Evolutionary conservation across 345 rosid genomes (phyloP), one percentile per base, ranked within the genome.

Genomic region (Ailanthus altissimus): DNA sequence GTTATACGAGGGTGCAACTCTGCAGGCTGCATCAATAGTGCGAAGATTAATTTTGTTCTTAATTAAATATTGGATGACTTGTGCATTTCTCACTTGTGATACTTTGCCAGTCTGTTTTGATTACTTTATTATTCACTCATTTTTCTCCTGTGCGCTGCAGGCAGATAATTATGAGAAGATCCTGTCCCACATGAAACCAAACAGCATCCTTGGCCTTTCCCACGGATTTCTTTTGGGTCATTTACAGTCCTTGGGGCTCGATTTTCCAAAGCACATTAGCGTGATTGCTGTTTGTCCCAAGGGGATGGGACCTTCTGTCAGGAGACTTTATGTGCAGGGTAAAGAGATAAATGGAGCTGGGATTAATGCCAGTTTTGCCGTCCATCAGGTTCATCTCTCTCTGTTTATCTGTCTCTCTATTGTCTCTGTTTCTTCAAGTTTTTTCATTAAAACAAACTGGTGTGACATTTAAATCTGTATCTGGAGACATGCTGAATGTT

Each of bases 191-290:
- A 86, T 88, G 91, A 86, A 84, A 57, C 89, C 88, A 73, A 88
- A 83, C 76, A 88, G 88, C 87, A 84, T 88, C 57, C 91, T 88
- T 8, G 89, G 91, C 46, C 88, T 83, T 70, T 86, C 91, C 79
- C 89, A 84, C 54, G 88, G 91, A 15, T 88, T 88, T 74, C 88
- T 84, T 77, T 82, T 88, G 20, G 88, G 88, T 51, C 87, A 85
- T 81, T 78, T 85, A 43, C 84, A 84, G 45, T 80, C 89, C 0
- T 2, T 46, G 26, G 87, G 89, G 25, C 79, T 80, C 40, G 84
- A 85, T 75, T 88, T 88, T 72, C 89, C 85, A 2, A 85, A 88
- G 47, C 78, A 80, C 72, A 85, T 85, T 9, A 85, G 87, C 0
- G 86, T 88, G 26, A 79, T 88, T 74, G 86, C 87, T 59, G 88